Base-by-base conservation (phyloP, 2,329 filamentous ascomycete species). In the Zarea fungicola region DNA sequence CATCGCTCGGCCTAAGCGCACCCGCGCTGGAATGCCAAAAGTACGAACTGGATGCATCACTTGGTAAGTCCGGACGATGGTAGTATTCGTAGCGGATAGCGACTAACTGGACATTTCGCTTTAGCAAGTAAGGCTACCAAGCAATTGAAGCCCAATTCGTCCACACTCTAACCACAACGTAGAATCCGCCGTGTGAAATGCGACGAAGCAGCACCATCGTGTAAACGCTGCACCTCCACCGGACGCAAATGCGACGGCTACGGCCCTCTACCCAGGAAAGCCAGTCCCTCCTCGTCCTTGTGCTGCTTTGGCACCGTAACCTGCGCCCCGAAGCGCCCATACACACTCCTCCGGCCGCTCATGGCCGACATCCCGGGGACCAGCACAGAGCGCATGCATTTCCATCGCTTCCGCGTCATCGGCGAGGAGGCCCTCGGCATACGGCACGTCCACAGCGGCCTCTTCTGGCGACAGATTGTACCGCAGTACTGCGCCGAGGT, bases 221-320 rank as follows among this genome's bases (percentile, higher is more conserved):
- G 46, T 31, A 51, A 60, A 18, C 59, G 62, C 26, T 69, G 65
- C 54, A 61, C 59, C 11, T 62, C 60, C 4, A 66, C 63, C 4
- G 63, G 64, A 4, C 58, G 63, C 22, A 62, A 56, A 45, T 67
- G 65, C 49, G 65, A 67, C 49, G 65, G 65, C 39, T 70, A 72
- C 55, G 63, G 28, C 14, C 41, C 41, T 3, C 26, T 26, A 10
- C 11, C 39, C 18, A 43, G 16, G 36, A 43, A 34, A 11, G 7
- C 41, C 6, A 34, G 25, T 16, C n/a, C 40, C 1, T 21, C 40
- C 25, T 10, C 29, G 7, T 18, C 32, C 26, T 26, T 32, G 7
- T 9, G 29, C 16, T 14, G 14, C 25, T 19, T 22, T 7, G 9
- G 23, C 23, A 2, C 8, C 25, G 4, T 26, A 3, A 13, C 14